Conservation (phyloP, 179 eudicot species). For the Spergularia azorica region DNA sequence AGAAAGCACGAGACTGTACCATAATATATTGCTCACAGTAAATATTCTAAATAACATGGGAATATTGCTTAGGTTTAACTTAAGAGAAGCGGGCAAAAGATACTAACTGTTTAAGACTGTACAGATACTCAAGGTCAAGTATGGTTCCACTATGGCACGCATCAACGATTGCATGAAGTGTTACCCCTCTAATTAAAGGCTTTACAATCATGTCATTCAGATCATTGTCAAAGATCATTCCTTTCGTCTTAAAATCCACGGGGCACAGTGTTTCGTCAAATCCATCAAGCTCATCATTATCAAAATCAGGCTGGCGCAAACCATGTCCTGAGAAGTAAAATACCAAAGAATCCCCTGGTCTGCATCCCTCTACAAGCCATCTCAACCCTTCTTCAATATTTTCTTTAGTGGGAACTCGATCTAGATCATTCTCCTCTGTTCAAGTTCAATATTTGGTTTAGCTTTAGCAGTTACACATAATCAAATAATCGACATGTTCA, state of each 20-base stretch:
- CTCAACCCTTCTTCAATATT: conserved; percentile 58
- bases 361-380: conserved; percentile 70
- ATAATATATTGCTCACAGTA: not conserved
- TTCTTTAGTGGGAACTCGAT: conserved; percentile 50
- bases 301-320: conserved; percentile 54
- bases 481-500: too few relatives aligned
- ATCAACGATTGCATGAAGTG: conserved; percentile 78
- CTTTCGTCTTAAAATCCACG: conserved; percentile 62
- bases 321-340: conserved; percentile 90
- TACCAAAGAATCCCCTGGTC: conserved; percentile 74
- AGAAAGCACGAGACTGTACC: not conserved
- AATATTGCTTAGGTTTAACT: not conserved
- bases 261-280: conserved; percentile 78
- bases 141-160: conserved; percentile 86
- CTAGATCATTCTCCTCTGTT: conserved; percentile 37
- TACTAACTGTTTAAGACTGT: conserved; percentile 44
- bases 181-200: conserved; percentile 60
- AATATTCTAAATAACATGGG: not conserved
- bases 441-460: conserved; percentile 7
- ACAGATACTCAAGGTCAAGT: conserved; percentile 60
- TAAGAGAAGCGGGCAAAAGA: too few relatives aligned
- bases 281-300: conserved; percentile 64
- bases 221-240: conserved; percentile 70
- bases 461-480: too few relatives aligned
- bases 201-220: conserved; percentile 65